Base-by-base conservation (phyloP, 1,139 yeast genomes). In the Magnusiomyces tetraspermus region DNA sequence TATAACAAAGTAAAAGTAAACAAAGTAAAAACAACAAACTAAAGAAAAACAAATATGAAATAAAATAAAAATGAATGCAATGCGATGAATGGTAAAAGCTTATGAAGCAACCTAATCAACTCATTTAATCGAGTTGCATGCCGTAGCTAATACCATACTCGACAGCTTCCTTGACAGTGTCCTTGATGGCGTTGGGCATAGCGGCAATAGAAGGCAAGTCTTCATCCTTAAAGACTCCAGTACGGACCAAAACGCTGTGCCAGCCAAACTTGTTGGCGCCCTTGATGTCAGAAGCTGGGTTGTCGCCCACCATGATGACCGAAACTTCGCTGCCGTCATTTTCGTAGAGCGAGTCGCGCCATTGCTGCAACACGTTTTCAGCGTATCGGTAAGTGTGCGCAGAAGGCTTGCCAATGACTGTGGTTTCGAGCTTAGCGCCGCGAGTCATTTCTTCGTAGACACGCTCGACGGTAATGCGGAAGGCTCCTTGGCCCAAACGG, bases 291-390 rank as follows among this genome's bases (percentile, higher is more conserved):
- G 90, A 81, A 28, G 83, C 92, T 1, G 97, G 97, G 67, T 92
- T 92, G 69, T 92, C 98, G 28, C 98, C 98, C 31, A 92, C 86
- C 98, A 92, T 92, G 70, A 76, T 90, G 2, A 92, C 84, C 53
- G 51, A 22, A 15, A 33, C 38, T 15, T 33, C 38, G 17, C 38
- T 33, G 38, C 38, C 38, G 62, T 67, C 46, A 10, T 22, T 45
- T 28, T 22, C 10, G 54, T 33, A 13, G 55, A 56, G 31, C 17
- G 38, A 33, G 38, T 33, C 38, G 38, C 49, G 33, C 82, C 88
- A 82, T 61, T 80, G 80, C 49, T 77, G 76, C 55, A 87, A 72
- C 4, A 84, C 78, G 63, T 79, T 79, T 60, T 83, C 86, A 0
- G 97, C 96, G 67, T 78, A 92, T 61, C 86, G 89, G 65, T 89